Base-by-base conservation (phyloP, 345 rosid species). In the Atalantia buxifolia region DNA sequence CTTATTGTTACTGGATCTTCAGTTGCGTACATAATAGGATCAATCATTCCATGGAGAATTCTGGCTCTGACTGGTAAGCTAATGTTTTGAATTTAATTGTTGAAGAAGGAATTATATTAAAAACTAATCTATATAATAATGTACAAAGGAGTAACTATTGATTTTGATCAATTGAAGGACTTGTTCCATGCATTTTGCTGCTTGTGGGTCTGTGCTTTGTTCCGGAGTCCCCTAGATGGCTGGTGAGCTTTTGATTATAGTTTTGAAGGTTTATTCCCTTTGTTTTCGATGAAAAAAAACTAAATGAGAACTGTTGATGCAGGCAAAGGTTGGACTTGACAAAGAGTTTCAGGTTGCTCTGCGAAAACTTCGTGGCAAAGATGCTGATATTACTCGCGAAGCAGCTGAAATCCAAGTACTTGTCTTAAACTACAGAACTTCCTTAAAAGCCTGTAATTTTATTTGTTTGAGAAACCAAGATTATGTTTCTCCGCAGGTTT, bases 141-240 rank as follows among this genome's bases (percentile, higher is more conserved):
- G 55, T 7, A 68, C 31, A 7, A 66, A 81, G 66, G 10, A 74
- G 75, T 81, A 64, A 80, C 61, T 35, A 63, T 66, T 80, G 69
- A 57, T 53, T 80, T 75, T 78, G 69, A 64, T 70, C 22, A 48
- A 53, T 36, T 74, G 74, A 77, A 95, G 98, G 98, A 60, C 80
- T 93, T 68, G 75, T 82, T 65, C 98, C 99, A 0, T 95, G 97
- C 83, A 50, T 93, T 66, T 62, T 89, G 71, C 88, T 92, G 85
- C 89, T 93, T 66, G 78, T 80, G 78, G 99, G 98, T 30, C 85
- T 93, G 31, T 85, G 77, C 76, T 93, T 93, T 70, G 77, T 93
- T 45, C 99, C 98, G 0, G 98, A 93, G 78, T 93, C 99, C 18
- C 99, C 98, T 0, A 90, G 99, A 85, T 95, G 97, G 95, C 95